Evolutionary conservation across 129 eudicot genomes (phyloP), one percentile per base, ranked within the genome.

Genomic region (Erigeron canadensis): DNA sequence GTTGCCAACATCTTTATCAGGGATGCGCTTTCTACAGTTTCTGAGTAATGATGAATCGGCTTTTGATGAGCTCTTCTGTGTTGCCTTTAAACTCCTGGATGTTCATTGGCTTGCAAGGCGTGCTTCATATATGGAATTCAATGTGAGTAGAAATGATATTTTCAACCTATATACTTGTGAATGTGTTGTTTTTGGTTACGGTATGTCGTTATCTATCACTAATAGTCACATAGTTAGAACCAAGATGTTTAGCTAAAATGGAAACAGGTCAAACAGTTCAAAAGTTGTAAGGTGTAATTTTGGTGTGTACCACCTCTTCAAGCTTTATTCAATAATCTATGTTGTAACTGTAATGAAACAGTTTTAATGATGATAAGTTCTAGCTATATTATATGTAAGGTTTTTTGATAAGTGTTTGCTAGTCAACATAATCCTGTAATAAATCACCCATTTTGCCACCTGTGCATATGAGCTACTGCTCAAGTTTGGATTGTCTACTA

Each of bases 61-160:
- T 43, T 95, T 95, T 68, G 99, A 95, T 77, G 82, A 83, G 78
- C 96, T 95, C 15, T 95, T 70, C 80, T 95, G 99, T 76, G 84
- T 95, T 16, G 96, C 99, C 59, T 95, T 95, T 62, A 81, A 74
- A 69, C 80, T 95, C 77, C 69, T 95, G 94, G 99, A 95, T 48
- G 94, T 86, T 10, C 97, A 88, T 71, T 95, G 99, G 99, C 97
- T 95, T 64, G 95, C 95, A 13, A 88, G 81, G 74, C 96, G 91
- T 44, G 97, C 99, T 70, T 87, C 99, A 59, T 95, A 95, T 74
- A 95, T 95, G 99, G 94, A 95, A 81, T 95, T 95, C 44, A 95
- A 95, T 73, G 99, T 90, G 68, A 81, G 84, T 17, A n/a, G 28
- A 76, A 16, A 44, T 46, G 60, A 18, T 19, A 8, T 57, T 39